Conservation (phyloP, 2,329 filamentous ascomycete species). For the Diaporthe sp. region DNA sequence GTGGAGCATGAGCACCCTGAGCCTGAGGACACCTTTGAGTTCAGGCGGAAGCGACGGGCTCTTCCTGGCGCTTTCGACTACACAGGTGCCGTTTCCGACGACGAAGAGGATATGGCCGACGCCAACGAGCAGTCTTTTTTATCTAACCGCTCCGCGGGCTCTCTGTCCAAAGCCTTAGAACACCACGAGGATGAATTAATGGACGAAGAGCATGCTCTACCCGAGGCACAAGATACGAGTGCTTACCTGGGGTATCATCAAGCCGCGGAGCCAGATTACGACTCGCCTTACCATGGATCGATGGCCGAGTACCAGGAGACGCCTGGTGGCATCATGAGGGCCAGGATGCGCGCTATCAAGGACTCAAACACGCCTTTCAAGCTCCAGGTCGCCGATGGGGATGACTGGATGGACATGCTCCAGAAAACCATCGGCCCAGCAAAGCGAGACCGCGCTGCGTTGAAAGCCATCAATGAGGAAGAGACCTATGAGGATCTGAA, state of each 20-base stretch:
- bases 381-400: constrained; percentile 75
- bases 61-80: constrained; percentile 88
- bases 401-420: constrained; percentile 94
- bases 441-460: constrained; percentile 88
- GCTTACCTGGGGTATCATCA: constrained; percentile 81
- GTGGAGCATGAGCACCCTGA: constrained; percentile 52
- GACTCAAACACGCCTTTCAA: constrained; percentile 70
- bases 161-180: constrained; percentile 73
- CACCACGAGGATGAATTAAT: constrained; percentile 76
- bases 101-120: constrained; percentile 66
- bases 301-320: constrained; percentile 63
- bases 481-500: constrained; percentile 64
- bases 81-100: constrained; percentile 67
- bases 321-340: constrained; percentile 74
- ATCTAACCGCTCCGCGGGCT: constrained; percentile 91
- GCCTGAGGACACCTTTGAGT: constrained; percentile 72
- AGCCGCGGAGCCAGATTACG: constrained; percentile 78
- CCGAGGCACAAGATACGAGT: constrained; percentile 79
- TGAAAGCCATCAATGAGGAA: constrained; percentile 72
- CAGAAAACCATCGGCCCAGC: constrained; percentile 94
- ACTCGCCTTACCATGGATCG: constrained; percentile 67
- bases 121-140: constrained; percentile 83
- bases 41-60: constrained; percentile 61
- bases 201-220: constrained; percentile 83
- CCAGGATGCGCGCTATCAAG: constrained; percentile 75